Evolutionary conservation across 106 monocot species (phyloP).

Genomic region (Dendrobium chrysotoxum): DNA sequence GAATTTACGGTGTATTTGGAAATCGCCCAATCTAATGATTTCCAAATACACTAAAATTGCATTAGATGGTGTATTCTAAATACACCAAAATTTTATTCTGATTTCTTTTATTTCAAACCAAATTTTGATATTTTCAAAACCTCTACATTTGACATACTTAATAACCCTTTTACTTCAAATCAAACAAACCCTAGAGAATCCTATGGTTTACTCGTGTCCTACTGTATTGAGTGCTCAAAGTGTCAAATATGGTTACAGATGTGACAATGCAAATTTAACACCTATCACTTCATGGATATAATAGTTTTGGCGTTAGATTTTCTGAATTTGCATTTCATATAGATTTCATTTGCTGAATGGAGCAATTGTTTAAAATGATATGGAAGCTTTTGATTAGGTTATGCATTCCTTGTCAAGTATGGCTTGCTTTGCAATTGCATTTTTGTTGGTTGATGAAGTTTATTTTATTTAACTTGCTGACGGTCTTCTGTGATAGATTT

Average conservation of each 20-base stretch:
- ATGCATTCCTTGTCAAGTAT: background rate
- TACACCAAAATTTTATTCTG: too few species aligned
- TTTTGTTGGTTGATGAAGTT: background rate
- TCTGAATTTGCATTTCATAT: background rate
- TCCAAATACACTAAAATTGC: too few species aligned
- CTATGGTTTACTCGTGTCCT: too few species aligned
- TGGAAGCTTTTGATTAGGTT: background rate
- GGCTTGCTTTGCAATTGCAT: background rate
- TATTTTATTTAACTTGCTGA: background rate
- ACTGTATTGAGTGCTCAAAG: too few species aligned
- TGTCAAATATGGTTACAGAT: background rate
- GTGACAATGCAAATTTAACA: background rate
- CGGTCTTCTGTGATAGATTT: background rate
- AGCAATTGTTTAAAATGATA: background rate
- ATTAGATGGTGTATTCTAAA: too few species aligned
- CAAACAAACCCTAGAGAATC: too few species aligned
- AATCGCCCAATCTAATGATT: too few species aligned
- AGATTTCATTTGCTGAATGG: background rate
- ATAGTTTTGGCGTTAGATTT: background rate
- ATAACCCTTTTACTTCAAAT: too few species aligned
- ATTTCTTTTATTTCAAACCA: too few species aligned
- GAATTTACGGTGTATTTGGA: too few species aligned
- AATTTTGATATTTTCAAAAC: too few species aligned
- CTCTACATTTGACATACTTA: too few species aligned
- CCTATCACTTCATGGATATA: background rate